Evolutionary conservation across 2,329 filamentous ascomycete species (phyloP).

Genomic region (Penicillium sp.): DNA sequence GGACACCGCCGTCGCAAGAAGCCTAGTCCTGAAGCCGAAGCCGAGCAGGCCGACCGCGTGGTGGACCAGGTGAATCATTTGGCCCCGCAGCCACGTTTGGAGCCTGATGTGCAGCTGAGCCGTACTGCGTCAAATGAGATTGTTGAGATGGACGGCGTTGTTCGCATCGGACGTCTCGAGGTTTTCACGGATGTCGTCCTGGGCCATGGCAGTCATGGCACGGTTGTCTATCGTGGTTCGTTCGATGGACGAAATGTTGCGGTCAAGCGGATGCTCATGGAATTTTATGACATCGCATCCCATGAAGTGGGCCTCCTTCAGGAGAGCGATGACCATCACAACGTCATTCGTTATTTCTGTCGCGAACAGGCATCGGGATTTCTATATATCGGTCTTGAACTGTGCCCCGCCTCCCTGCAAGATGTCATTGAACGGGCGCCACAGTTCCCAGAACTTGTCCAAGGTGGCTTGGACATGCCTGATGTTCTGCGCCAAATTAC

Average conservation of each 20-base stretch:
- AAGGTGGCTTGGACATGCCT: slow-evolving; percentile 63
- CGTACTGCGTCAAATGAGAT: slow-evolving; percentile 51
- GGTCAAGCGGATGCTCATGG: slow-evolving; percentile 92
- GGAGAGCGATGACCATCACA: slow-evolving; percentile 91
- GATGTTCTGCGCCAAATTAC: slow-evolving; percentile 83
- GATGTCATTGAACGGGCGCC: slow-evolving; percentile 78
- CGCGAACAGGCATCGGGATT: slow-evolving; percentile 85
- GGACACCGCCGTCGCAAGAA: slow-evolving; percentile 54
- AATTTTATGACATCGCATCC: slow-evolving; percentile 91
- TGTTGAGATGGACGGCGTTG: slow-evolving; percentile 54
- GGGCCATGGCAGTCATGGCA: slow-evolving; percentile 87
- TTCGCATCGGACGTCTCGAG: slow-evolving; percentile 56
- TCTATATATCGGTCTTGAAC: slow-evolving; percentile 90
- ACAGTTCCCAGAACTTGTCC: slow-evolving; percentile 61
- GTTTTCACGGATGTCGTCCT: slow-evolving; percentile 57
- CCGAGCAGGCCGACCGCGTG: slow-evolving; percentile 55
- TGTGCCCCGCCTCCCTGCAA: slow-evolving; percentile 87
- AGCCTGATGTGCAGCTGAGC: slow-evolving; percentile 56
- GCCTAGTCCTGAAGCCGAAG: slow-evolving; percentile 49
- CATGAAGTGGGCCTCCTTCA: slow-evolving; percentile 86
- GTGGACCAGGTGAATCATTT: slow-evolving; percentile 51
- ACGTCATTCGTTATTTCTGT: slow-evolving; percentile 94
- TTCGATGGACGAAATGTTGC: slow-evolving; percentile 91
- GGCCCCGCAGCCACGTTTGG: slow-evolving; percentile 45
- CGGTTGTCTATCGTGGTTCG: slow-evolving; percentile 86